Evolutionary conservation across 169 alveolate species (phyloP).

Genomic region (Cryptosporidium canis): DNA sequence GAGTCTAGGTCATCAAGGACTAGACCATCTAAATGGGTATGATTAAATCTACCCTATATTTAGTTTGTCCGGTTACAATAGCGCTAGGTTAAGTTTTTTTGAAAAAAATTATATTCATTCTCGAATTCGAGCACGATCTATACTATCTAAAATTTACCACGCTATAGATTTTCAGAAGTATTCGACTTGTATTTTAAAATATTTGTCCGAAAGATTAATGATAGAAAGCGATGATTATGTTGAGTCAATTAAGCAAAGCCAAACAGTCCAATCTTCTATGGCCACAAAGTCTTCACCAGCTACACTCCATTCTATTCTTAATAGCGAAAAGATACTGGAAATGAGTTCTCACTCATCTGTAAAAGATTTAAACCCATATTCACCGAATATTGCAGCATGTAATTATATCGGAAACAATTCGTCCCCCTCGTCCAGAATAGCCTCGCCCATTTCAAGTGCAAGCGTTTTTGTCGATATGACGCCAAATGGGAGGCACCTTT

Average conservation of each 20-base stretch:
- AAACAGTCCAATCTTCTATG: not conserved
- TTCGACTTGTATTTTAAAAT: not conserved
- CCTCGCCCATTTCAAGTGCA: conserved; percentile 64
- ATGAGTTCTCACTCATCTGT: conserved; percentile 38
- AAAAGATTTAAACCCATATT: conserved; percentile 1
- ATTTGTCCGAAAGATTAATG: conserved; percentile 16
- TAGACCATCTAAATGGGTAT: conserved; percentile 18
- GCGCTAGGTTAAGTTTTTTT: conserved; percentile 39
- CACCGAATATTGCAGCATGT: conserved; percentile 6
- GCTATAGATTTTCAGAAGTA: not conserved
- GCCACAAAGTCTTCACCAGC: conserved; percentile 9
- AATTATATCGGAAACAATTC: conserved; percentile 25
- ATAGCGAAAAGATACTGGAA: conserved; percentile 19
- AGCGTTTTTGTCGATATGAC: conserved; percentile 69
- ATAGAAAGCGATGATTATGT: conserved; percentile 42
- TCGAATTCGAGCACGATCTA: conserved; percentile 55
- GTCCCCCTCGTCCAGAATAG: conserved; percentile 54
- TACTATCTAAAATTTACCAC: conserved; percentile 39
- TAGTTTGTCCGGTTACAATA: not conserved
- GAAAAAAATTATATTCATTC: conserved; percentile 29
- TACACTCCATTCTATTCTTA: conserved; percentile 20
- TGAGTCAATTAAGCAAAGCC: conserved; percentile 20
- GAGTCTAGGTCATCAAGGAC: conserved; percentile 28
- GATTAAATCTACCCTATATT: not conserved
- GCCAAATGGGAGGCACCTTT: conserved; percentile 51